Evolutionary conservation across 345 rosid genomes (phyloP), one percentile per base, ranked within the genome.

Genomic region (Luvunga scandens): DNA sequence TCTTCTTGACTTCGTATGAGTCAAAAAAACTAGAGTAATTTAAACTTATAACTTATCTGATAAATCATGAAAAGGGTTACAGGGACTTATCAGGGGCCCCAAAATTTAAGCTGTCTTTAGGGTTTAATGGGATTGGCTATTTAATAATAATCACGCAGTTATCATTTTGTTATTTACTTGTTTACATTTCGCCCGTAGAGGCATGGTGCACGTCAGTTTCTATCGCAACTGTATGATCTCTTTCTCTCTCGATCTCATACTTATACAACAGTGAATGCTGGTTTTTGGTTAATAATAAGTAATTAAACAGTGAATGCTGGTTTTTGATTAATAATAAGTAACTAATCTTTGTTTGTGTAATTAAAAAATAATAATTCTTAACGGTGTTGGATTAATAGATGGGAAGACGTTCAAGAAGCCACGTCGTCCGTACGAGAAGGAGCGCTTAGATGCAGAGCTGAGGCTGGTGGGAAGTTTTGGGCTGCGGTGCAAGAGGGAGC

Each of bases 321-420:
- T n/a, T n/a, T n/a, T n/a, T n/a, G n/a, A n/a, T n/a, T n/a, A n/a
- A n/a, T n/a, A n/a, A n/a, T n/a, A n/a, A n/a, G n/a, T n/a, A n/a
- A n/a, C n/a, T n/a, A n/a, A n/a, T n/a, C n/a, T n/a, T n/a, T n/a
- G n/a, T n/a, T n/a, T n/a, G n/a, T n/a, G n/a, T n/a, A n/a, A n/a
- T n/a, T n/a, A n/a, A n/a, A n/a, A n/a, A n/a, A n/a, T n/a, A n/a
- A n/a, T n/a, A n/a, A n/a, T n/a, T n/a, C n/a, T n/a, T n/a, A n/a
- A n/a, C n/a, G n/a, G n/a, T 39, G 45, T 39, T 39, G 45, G 45
- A 45, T 45, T 3, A 45, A 45, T 76, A 85, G 91, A 88, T 86
- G 89, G 91, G 67, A 88, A 88, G 79, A 86, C 89, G 5, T 88
- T 88, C 78, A 86, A 88, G 85, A 85, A 88, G 80, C 91, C 89